These are phyloP conservation scores for Syzygium grande DNA, from an alignment of 345 rosid species.

Conservation along the genomic window DNA sequence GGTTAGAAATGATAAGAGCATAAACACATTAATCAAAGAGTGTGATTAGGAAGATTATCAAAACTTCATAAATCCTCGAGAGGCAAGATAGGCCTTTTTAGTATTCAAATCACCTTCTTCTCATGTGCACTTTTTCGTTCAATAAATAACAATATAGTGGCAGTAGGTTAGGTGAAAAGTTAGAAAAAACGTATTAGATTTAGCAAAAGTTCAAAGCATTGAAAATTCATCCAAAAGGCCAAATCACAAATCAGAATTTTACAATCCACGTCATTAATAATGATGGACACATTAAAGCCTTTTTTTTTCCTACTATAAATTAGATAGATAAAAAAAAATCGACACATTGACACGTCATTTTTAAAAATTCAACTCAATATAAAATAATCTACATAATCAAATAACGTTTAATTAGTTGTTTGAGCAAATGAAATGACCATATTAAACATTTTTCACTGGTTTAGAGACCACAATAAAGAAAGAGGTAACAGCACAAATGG, in stretches of 20 bases:
- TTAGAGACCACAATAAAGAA: not conserved
- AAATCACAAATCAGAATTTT: not conserved
- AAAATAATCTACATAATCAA: too few species aligned
- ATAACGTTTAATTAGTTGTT: not conserved
- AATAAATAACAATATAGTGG: not conserved
- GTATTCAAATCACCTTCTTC: not conserved
- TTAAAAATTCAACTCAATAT: not conserved
- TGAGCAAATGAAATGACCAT: not conserved
- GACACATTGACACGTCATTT: not conserved
- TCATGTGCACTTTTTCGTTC: not conserved
- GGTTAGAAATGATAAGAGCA: not conserved
- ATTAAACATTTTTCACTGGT: not conserved
- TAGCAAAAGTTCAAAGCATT: not conserved
- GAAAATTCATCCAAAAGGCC: not conserved
- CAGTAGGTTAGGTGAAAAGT: not conserved
- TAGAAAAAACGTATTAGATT: not conserved
- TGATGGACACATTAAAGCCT: not conserved
- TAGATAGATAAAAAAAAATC: not conserved
- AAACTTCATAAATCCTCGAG: not conserved
- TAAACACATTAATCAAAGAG: not conserved
- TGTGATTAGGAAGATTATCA: not conserved
- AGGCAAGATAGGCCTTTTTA: not conserved
- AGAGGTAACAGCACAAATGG: too few species aligned
- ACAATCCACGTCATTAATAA: not conserved
- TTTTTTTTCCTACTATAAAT: not conserved